Conservation (phyloP, 2,329 filamentous ascomycete genomes). For the Colletotrichum aenigma region DNA sequence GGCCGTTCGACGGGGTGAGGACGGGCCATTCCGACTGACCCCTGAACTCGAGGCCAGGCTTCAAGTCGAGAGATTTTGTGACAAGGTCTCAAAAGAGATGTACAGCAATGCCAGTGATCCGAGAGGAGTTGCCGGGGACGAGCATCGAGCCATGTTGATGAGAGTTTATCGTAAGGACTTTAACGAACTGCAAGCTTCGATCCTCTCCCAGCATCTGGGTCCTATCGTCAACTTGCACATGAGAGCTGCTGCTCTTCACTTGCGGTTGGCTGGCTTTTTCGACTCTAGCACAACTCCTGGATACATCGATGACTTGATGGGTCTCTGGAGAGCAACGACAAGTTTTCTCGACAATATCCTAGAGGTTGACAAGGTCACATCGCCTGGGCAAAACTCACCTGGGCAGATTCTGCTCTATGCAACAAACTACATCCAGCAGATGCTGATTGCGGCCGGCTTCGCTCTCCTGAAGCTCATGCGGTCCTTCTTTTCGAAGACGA, state of each 20-base stretch:
- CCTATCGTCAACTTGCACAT: conserved; percentile 69
- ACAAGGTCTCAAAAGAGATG: conserved; percentile 80
- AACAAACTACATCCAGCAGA: conserved; percentile 81
- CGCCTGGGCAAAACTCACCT: conserved; percentile 47
- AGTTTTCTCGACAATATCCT: conserved; percentile 71
- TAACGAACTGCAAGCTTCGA: conserved; percentile 64
- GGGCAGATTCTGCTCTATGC: conserved; percentile 67
- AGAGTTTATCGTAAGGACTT: conserved; percentile 70
- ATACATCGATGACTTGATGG: conserved; percentile 76
- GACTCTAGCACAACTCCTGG: conserved; percentile 74
- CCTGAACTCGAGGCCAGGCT: conserved; percentile 70
- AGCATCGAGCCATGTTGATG: conserved; percentile 70
- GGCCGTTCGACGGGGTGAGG: conserved; percentile 63
- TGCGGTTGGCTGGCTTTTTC: conserved; percentile 81
- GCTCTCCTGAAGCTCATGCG: conserved; percentile 79
- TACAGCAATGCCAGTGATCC: conserved; percentile 79
- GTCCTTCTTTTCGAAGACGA: conserved; percentile 75
- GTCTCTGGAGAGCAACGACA: conserved; percentile 74
- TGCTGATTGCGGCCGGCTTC: conserved; percentile 82
- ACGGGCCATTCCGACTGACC: conserved; percentile 62
- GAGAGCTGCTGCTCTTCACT: conserved; percentile 74
- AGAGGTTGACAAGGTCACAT: conserved; percentile 54
- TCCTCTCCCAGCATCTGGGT: conserved; percentile 62
- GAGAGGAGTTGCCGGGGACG: conserved; percentile 69
- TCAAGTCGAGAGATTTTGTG: conserved; percentile 75